Base-by-base conservation (phyloP, 495 filamentous ascomycete species). In the Aspergillus campestris region DNA sequence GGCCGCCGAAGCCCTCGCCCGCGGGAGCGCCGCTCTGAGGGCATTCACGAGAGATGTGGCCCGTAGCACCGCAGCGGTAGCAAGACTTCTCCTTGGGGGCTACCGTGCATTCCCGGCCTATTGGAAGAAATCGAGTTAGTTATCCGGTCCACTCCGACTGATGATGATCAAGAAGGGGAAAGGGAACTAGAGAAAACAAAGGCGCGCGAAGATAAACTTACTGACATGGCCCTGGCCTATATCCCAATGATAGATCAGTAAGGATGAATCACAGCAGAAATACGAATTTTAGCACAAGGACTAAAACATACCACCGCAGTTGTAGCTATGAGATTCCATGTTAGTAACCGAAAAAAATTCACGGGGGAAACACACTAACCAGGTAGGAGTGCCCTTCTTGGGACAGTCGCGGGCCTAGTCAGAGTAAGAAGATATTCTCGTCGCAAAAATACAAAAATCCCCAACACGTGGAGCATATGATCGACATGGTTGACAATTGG, bases 11-110 rank as follows among this genome's bases (percentile, higher is more conserved):
- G 52, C 61, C 59, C 36, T 70, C 69, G 51, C 75, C 74, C 45
- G n/a, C n/a, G n/a, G n/a, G n/a, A n/a, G 72, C 69, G 45, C 67
- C 61, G 34, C 72, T 64, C 57, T 83, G 78, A 45, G 72, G 72
- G 74, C 94, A 98, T 51, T 98, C 92, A 56, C 92, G 91, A 51
- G 86, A 90, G 63, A 98, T 83, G 74, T 98, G 92, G 38, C 92
- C 92, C 45, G 78, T 65, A 59, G 83, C 75, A 57, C 84, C 85
- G 74, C 91, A 97, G 50, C 87, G 82, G 75, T 97, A 98, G 82
- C 92, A 98, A 31, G 86, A 81, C 73, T 95, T 94, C 70, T 95
- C 89, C 78, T 95, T 95, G 37, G 82, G 79, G 33, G 88, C 83
- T 56, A 81, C 78, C 47, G 85, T 83, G 74, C 92, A 98, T 58